Base-by-base conservation (phyloP, 2,329 filamentous ascomycete genomes). In the Colletotrichum graminicola region DNA sequence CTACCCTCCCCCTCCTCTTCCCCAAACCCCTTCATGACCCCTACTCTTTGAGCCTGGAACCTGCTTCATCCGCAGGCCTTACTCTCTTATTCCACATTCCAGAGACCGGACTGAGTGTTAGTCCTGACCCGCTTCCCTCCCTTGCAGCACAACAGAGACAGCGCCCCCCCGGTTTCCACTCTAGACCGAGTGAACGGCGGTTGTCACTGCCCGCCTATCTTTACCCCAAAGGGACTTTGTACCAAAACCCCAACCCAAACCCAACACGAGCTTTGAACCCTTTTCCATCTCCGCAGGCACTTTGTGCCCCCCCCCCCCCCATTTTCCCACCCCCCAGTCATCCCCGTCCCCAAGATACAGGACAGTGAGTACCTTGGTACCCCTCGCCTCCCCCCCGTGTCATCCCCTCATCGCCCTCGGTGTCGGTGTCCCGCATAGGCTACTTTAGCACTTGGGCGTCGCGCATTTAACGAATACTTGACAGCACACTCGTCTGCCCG, bases 381-480 rank as follows among this genome's bases (percentile, higher is more conserved):
- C 59, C 59, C 51, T 56, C 62, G 59, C 45, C 59, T 29, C 59
- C 52, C 51, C 51, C 34, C 34, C 10, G 34, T 36, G 34, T 49
- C 61, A 18, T 55, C 54, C 62, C 56, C 63, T 56, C 51, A 23
- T 52, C 61, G 47, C 12, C 56, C 51, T 67, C 56, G 56, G 55
- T 56, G 63, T 62, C 41, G 62, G 67, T 56, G 63, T 69, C 61
- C 66, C 62, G 67, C 67, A 71, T 66, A 39, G 66, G 63, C 51
- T 71, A 43, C 64, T 47, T 67, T 67, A 41, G 60, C 45, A 51
- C 60, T 39, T 39, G 47, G n/a, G 45, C 47, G 36, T 51, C 59
- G 59, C 51, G 59, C 59, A 62, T 29, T 51, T 29, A 51, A 51
- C 59, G 32, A 51, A 52, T 51, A 62, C 60, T 41, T 41, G 45